Evolutionary conservation across 108 stramenopile species (phyloP).

Genomic region (Cyclotella atomus): DNA sequence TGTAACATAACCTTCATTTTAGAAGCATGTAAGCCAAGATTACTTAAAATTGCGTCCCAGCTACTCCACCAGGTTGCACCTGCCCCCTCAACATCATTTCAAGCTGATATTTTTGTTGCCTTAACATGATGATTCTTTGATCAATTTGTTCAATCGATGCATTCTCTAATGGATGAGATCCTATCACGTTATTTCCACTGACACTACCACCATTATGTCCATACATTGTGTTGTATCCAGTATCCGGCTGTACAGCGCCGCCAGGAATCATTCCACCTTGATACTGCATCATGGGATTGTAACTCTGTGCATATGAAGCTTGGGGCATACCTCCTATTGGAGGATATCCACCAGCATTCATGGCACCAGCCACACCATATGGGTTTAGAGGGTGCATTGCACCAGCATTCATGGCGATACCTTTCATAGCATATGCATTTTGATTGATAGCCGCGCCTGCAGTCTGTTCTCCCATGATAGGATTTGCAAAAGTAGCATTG

Average conservation of each 20-base stretch:
- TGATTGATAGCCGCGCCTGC: too few relatives aligned
- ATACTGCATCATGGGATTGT: background rate
- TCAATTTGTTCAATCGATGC: background rate
- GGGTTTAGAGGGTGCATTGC: too few relatives aligned
- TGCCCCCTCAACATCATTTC: too few relatives aligned
- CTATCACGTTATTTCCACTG: background rate
- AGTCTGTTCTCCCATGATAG: too few relatives aligned
- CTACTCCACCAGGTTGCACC: too few relatives aligned
- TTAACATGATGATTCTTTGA: background rate
- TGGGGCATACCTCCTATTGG: background rate
- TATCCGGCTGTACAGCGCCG: background rate
- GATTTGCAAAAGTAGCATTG: too few relatives aligned
- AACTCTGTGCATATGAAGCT: background rate
- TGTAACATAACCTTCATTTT: too few relatives aligned
- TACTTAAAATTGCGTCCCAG: too few relatives aligned
- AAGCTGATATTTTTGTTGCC: background rate
- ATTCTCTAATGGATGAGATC: background rate
- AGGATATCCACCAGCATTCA: background rate
- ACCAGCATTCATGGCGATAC: too few relatives aligned
- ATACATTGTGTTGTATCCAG: too few relatives aligned
- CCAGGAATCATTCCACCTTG: background rate
- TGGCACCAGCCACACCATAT: background rate
- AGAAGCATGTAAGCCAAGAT: too few relatives aligned
- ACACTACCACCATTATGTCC: background rate
- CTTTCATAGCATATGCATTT: too few relatives aligned